Percentiles rank a stretch among this genome's conserved stretches.
phyloP scores from a whole-genome alignment of 495 filamentous ascomycete genomes.

The Immersiella caudata region DNA sequence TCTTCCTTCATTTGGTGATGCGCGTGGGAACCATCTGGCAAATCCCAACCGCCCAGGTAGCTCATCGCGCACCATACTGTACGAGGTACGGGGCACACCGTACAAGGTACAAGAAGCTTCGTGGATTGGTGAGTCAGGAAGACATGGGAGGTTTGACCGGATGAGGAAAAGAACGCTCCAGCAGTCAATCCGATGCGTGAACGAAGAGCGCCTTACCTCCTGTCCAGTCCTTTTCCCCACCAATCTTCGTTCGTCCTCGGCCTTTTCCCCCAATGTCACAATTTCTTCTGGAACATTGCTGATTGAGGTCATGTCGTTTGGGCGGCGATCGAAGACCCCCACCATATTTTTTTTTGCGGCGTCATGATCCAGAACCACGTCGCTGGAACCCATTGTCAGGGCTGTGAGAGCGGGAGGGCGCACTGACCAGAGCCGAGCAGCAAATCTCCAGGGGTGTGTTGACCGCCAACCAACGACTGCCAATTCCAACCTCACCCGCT shows the following conservation, averaged over 20 bases:
- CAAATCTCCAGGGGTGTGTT: constrained; percentile 9
- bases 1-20: constrained; percentile 5
- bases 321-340: constrained; percentile 17
- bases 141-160: not conserved
- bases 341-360: constrained; percentile 19
- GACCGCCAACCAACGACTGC: constrained; percentile 1
- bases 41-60: not conserved
- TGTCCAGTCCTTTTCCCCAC: not conserved
- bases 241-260: not conserved
- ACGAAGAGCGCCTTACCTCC: no score
- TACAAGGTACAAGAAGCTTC: constrained; percentile 2
- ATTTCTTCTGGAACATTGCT: constrained; percentile 5
- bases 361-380: constrained; percentile 25
- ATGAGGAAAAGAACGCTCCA: not conserved
- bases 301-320: not conserved
- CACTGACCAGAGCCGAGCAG: constrained; percentile 17
- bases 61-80: not conserved
- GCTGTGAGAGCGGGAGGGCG: constrained; percentile 2
- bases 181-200: not conserved
- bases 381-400: constrained; percentile 24
- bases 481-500: not conserved
- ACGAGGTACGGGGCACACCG: not conserved
- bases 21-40: not conserved
- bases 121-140: not conserved
- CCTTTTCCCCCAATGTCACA: not conserved